These are phyloP conservation scores for Verticillium dahliae DNA, from an alignment of 2,329 filamentous ascomycete species.

Conservation along the genomic window DNA sequence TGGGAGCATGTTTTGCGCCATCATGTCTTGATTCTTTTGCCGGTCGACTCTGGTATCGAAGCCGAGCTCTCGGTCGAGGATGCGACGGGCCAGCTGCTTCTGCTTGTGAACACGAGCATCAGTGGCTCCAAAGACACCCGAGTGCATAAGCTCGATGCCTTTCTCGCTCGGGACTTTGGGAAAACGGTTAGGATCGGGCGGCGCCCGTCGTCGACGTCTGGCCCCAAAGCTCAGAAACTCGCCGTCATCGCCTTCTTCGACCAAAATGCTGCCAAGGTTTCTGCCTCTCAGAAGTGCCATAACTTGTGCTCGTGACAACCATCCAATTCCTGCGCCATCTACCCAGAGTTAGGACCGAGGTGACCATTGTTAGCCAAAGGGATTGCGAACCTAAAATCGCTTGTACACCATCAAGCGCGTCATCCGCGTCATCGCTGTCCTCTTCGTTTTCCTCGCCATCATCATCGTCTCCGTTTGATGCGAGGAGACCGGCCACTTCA, in stretches of 20 bases:
- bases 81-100: constrained; percentile 59
- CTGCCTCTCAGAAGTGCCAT: constrained; percentile 32
- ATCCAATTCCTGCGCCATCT: constrained; percentile 19
- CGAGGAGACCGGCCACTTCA: constrained; percentile 4
- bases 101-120: constrained; percentile 39
- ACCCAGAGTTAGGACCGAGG: constrained; percentile 1
- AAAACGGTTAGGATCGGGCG: constrained; percentile 53
- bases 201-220: constrained; percentile 31
- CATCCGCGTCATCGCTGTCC: constrained; percentile 24
- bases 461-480: constrained; percentile 13
- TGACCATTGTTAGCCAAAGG: background rate
- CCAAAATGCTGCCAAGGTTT: constrained; percentile 24
- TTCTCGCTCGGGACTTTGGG: constrained; percentile 79
- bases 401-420: constrained; percentile 6
- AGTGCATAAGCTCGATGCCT: constrained; percentile 73
- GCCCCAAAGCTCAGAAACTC: constrained; percentile 28
- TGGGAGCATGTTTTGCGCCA: constrained; percentile 64
- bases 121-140: constrained; percentile 71
- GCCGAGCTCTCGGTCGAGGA: constrained; percentile 79
- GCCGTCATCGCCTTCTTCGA: constrained; percentile 30
- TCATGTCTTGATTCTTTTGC: constrained; percentile 52
- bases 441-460: constrained; percentile 24
- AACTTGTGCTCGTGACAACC: constrained; percentile 29
- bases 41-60: constrained; percentile 54
- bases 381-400: background rate